A percentile compares a stretch with the other conserved stretches of the same genome.
These are phyloP conservation scores for Malania oleifera DNA, from an alignment of 164 flowering plant species.

Conservation along the genomic window DNA sequence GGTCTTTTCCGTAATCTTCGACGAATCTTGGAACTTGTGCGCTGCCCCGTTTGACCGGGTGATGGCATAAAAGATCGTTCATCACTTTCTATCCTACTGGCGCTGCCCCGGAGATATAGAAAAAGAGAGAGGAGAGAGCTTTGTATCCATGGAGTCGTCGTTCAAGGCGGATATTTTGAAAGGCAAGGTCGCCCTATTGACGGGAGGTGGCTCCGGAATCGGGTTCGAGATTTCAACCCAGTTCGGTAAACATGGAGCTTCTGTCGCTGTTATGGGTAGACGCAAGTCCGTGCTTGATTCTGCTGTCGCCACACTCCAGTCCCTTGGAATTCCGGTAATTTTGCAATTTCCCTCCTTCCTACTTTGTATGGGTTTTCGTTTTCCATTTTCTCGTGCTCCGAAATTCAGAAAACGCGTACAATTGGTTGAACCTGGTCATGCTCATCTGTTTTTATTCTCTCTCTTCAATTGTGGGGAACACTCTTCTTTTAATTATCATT, in stretches of 20 bases:
- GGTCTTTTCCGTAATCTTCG: no score
- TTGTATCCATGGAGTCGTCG: slow-evolving; percentile 63
- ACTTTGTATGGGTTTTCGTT: background rate
- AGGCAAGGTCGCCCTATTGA: slow-evolving; percentile 73
- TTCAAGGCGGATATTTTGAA: slow-evolving; percentile 55
- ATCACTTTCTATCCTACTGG: no score
- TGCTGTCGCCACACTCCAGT: slow-evolving; percentile 58
- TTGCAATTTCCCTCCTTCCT: background rate
- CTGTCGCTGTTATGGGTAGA: slow-evolving; percentile 85
- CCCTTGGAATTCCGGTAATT: slow-evolving; percentile 54
- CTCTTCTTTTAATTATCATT: no score
- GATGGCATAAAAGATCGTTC: no score
- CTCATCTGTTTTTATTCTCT: no score
- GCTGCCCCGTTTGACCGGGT: no score
- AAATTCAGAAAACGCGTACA: no score
- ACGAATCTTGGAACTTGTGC: no score
- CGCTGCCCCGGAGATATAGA: background rate
- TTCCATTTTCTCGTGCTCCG: background rate
- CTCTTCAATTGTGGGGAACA: no score
- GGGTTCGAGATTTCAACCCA: slow-evolving; percentile 72
- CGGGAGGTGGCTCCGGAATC: slow-evolving; percentile 89
- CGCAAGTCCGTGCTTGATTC: slow-evolving; percentile 62
- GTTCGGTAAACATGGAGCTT: slow-evolving; percentile 82
- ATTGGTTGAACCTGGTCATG: no score
- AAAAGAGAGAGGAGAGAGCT: background rate